Conservation (phyloP, 306 rosid species). For the Glycine tomentella region DNA sequence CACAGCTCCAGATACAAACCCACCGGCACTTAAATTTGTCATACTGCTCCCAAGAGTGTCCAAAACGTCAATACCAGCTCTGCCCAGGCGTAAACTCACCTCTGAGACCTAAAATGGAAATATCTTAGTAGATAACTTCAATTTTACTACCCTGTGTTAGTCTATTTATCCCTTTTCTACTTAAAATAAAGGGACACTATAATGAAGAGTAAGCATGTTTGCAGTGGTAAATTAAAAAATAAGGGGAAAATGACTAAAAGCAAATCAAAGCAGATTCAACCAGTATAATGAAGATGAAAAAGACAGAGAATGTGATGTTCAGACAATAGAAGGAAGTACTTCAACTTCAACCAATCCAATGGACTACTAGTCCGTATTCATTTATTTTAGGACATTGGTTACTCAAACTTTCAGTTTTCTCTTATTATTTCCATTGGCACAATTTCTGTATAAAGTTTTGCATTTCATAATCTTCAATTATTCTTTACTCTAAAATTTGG, state of each 20-base stretch:
- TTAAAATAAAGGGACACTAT: constrained; percentile 13
- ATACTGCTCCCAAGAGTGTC: constrained; percentile 96
- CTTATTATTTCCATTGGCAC: background rate
- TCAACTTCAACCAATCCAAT: constrained; percentile 24
- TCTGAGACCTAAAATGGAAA: constrained; percentile 75
- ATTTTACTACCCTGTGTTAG: constrained; percentile 22
- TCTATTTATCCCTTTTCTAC: constrained; percentile 33
- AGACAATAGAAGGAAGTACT: constrained; percentile 6
- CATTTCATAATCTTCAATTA: background rate
- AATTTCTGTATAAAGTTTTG: background rate
- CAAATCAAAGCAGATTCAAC: constrained; percentile 1
- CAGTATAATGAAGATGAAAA: background rate
- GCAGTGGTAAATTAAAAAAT: background rate
- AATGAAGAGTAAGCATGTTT: constrained; percentile 15
- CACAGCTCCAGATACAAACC: constrained; percentile 66
- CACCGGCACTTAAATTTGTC: constrained; percentile 74
- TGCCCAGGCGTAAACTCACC: constrained; percentile 78
- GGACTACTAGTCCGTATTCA: constrained; percentile 8
- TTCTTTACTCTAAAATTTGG: background rate
- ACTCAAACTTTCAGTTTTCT: constrained; percentile 8
- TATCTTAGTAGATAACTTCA: constrained; percentile 19
- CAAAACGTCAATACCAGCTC: constrained; percentile 79
- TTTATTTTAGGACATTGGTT: constrained; percentile 16
- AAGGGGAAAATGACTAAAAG: background rate
- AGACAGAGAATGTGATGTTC: constrained; percentile 11